These are phyloP conservation scores for Colletotrichum eremochloae DNA, from an alignment of 2,329 filamentous ascomycete genomes.

Conservation along the genomic window DNA sequence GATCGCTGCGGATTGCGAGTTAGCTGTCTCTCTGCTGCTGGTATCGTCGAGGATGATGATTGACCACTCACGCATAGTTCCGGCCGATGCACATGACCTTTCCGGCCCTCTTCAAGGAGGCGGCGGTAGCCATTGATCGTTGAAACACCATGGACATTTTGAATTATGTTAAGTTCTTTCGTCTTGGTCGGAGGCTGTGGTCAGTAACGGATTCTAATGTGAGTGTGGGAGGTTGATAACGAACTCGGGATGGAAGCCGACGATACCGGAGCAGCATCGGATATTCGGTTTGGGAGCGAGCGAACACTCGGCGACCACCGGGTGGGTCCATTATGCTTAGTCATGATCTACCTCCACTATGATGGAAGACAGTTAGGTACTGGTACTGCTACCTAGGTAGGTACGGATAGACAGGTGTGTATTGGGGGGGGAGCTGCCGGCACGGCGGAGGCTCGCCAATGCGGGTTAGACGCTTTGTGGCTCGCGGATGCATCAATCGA, in stretches of 20 bases:
- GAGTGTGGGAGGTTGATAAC: constrained; percentile 1
- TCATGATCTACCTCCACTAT: neutral
- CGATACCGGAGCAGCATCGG: constrained; percentile 35
- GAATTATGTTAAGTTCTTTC: neutral
- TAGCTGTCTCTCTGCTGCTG: constrained; percentile 46
- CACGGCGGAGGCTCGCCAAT: constrained; percentile 19
- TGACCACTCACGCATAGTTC: constrained; percentile 85
- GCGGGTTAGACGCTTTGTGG: constrained; percentile 1
- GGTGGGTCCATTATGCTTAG: constrained; percentile 3
- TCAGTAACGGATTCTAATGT: neutral
- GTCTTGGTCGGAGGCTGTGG: neutral
- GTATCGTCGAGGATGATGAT: constrained; percentile 39
- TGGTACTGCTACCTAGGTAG: neutral
- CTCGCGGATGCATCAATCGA: constrained; percentile 8
- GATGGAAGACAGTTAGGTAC: neutral
- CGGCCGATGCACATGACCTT: constrained; percentile 95
- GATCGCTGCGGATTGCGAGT: constrained; percentile 72
- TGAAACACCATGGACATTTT: constrained; percentile 52
- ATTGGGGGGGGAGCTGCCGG: neutral
- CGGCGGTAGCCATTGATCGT: constrained; percentile 57
- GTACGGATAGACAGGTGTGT: neutral
- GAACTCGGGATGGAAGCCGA: constrained; percentile 17
- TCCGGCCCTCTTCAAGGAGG: constrained; percentile 66
- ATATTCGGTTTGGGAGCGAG: constrained; percentile 23
- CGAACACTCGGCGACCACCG: constrained; percentile 17